Conservation (phyloP, 371 early-diverging fungal genomes). For the Entomophthora muscae region DNA sequence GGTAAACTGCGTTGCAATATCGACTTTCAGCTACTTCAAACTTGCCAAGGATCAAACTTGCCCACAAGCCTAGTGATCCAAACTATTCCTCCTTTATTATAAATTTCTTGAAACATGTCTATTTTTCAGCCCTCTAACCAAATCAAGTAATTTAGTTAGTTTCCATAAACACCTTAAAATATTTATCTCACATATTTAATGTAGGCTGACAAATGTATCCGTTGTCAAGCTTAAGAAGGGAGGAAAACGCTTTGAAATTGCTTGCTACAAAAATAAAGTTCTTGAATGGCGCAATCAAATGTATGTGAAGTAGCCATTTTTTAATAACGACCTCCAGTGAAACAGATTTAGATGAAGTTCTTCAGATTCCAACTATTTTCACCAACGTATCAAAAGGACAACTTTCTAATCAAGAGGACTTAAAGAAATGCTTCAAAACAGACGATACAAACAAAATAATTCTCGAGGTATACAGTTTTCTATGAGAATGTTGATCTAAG, state of each 20-base stretch:
- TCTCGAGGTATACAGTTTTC: conserved; percentile 34
- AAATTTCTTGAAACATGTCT: conserved; percentile 6
- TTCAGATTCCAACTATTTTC: conserved; percentile 86
- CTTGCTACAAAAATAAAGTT: conserved; percentile 98
- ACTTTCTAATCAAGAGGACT: conserved; percentile 73
- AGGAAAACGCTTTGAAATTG: conserved; percentile 94
- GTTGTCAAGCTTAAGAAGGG: conserved; percentile 90
- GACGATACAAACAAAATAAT: conserved; percentile 67
- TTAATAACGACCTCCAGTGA: conserved; percentile 32
- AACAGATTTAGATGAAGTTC: conserved; percentile 87
- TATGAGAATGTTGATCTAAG: background rate
- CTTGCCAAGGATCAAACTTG: too few species aligned
- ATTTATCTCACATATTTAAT: background rate
- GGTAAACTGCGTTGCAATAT: too few species aligned
- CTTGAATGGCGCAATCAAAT: conserved; percentile 85
- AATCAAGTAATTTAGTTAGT: conserved; percentile 10
- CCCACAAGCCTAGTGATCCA: too few species aligned
- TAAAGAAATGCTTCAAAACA: conserved; percentile 74
- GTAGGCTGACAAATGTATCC: conserved; percentile 82
- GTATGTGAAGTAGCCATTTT: conserved; percentile 20
- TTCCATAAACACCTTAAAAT: too few species aligned
- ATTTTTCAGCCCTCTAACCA: conserved; percentile 11
- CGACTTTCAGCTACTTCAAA: too few species aligned
- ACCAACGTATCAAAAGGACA: conserved; percentile 93
- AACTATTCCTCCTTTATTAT: too few species aligned